Conservation (phyloP, 805 yeast species). For the Cyberlindnera samutprakarnensis region DNA sequence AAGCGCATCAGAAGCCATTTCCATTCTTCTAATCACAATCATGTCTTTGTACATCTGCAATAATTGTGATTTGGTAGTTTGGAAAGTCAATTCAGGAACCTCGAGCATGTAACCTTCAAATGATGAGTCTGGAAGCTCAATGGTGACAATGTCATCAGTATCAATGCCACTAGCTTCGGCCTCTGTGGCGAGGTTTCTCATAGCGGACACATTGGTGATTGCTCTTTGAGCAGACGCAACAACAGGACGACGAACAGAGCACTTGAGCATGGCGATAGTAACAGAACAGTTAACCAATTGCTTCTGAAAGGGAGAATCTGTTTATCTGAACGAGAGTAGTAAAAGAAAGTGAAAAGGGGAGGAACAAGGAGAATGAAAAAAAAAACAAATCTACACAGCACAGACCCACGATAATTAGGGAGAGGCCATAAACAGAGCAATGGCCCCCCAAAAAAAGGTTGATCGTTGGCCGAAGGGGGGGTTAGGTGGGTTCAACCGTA, state of each 20-base stretch:
- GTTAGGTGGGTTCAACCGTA: too few species aligned
- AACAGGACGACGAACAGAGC: constrained; percentile 16
- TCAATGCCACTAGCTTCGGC: too few species aligned
- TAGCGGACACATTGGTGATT: too few species aligned
- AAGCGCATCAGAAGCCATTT: constrained; percentile 97
- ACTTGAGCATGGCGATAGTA: constrained; percentile 10
- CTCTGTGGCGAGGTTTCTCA: constrained; percentile 23
- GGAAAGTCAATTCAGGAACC: constrained; percentile 62
- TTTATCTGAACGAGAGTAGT: too few species aligned
- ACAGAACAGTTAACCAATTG: neutral
- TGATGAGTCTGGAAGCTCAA: constrained; percentile 69
- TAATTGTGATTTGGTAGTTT: constrained; percentile 72
- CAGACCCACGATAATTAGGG: too few species aligned
- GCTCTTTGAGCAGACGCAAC: too few species aligned
- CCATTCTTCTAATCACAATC: constrained; percentile 93
- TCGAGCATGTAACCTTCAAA: constrained; percentile 82
- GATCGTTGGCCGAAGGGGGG: too few species aligned
- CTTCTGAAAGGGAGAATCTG: neutral
- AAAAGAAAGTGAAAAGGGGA: too few species aligned
- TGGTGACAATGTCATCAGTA: constrained; percentile 28
- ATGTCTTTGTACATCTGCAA: constrained; percentile 95
- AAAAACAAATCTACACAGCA: too few species aligned
- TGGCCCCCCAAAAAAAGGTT: too few species aligned
- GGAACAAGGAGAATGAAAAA: too few species aligned
- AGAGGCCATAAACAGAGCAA: too few species aligned